A percentile compares a stretch with the other conserved stretches of the same genome.
These are phyloP conservation scores for Dissoconium aciculare DNA, from an alignment of 2,329 filamentous ascomycete species.

Conservation along the genomic window DNA sequence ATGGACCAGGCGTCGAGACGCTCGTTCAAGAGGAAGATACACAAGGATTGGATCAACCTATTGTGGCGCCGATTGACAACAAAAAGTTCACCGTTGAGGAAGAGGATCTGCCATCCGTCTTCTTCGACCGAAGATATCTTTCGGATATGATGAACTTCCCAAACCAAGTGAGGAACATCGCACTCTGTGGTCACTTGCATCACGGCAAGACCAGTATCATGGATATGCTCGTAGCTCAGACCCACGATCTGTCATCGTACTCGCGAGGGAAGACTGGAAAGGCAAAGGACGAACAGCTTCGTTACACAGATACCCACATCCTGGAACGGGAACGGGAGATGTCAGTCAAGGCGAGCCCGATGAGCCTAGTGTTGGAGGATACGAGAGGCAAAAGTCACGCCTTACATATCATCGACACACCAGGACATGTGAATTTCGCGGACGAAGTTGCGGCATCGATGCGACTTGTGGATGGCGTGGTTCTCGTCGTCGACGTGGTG, in stretches of 20 bases:
- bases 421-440: constrained; percentile 95
- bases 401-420: constrained; percentile 88
- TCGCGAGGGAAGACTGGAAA: constrained; percentile 68
- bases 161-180: constrained; percentile 84
- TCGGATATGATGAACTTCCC: constrained; percentile 92
- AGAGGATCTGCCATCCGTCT: constrained; percentile 76
- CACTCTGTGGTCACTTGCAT: constrained; percentile 81
- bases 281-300: constrained; percentile 72
- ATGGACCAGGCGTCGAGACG: constrained; percentile 86
- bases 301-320: constrained; percentile 87
- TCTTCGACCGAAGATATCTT: constrained; percentile 84
- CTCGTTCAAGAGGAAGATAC: constrained; percentile 95
- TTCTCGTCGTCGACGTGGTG: constrained; percentile 86
- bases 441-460: constrained; percentile 87
- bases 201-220: constrained; percentile 97
- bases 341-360: constrained; percentile 83
- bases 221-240: constrained; percentile 95
- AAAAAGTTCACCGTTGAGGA: constrained; percentile 96
- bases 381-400: constrained; percentile 90
- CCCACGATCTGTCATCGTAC: constrained; percentile 69
- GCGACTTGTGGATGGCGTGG: constrained; percentile 78
- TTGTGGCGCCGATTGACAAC: constrained; percentile 80
- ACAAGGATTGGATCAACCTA: constrained; percentile 80
- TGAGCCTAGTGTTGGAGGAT: constrained; percentile 79
- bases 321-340: constrained; percentile 79